phyloP scores from a whole-genome alignment of 441 rosid genomes.

The Hypseocharis bilobata region DNA sequence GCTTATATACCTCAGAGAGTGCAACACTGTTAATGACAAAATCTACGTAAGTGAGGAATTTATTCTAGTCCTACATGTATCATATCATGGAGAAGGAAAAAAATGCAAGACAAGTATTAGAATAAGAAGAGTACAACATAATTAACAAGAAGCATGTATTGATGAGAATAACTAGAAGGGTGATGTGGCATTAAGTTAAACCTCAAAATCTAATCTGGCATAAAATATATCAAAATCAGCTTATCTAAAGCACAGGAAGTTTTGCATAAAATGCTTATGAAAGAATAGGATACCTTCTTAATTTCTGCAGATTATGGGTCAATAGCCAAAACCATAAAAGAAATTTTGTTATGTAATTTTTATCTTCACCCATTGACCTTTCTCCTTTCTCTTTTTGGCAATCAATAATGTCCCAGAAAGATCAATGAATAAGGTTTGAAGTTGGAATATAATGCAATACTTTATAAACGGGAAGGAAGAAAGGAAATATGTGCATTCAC shows the following conservation, averaged over 20 bases:
- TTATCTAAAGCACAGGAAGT: not conserved
- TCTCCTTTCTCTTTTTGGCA: no score
- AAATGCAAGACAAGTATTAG: not conserved
- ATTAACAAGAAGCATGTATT: conserved; percentile 1
- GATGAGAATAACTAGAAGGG: not conserved
- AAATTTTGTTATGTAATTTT: no score
- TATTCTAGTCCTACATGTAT: not conserved
- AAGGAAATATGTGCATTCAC: no score
- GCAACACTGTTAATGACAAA: conserved; percentile 38
- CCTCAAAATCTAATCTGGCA: not conserved
- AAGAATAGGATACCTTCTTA: not conserved
- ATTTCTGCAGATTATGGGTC: not conserved
- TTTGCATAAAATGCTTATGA: not conserved
- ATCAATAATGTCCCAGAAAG: no score
- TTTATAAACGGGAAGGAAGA: no score
- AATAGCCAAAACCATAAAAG: no score
- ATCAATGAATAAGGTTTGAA: no score
- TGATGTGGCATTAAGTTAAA: not conserved
- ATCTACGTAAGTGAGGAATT: conserved; percentile 18
- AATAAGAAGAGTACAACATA: not conserved
- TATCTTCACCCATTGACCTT: no score
- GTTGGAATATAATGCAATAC: no score
- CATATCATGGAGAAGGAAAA: not conserved
- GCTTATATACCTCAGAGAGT: conserved; percentile 61
- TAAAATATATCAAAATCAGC: not conserved